Evolutionary conservation across 345 rosid species (phyloP), one percentile per base, ranked within the genome.

Genomic region (Anastatica hierochuntica): DNA sequence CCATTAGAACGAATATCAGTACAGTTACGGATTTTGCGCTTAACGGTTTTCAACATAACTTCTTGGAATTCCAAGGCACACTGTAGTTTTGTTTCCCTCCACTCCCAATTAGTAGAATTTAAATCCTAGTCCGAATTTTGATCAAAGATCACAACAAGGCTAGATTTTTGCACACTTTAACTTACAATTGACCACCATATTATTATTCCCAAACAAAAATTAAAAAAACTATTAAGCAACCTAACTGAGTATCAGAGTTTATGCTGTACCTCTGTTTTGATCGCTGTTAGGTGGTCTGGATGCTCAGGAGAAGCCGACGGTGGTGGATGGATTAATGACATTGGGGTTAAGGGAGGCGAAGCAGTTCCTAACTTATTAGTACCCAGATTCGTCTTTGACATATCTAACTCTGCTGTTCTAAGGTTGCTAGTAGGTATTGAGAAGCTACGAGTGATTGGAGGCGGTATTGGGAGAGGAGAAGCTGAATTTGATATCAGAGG

Each of bases 401-500:
- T 62, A 45, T 60, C 71, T 56, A 78, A 43, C 48, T 66, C 74
- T 60, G 56, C 67, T 24, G 48, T 62, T 72, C 73, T 79, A 62
- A 66, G 77, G 70, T 80, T 53, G 58, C 83, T 77, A 5, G 87
- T 64, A 53, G 89, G 97, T 63, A 82, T 88, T 56, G 99, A 94
- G 68, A 79, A 94, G 61, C 99, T 85, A 58, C 89, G 86, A 31
- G 83, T 56, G 14, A 88, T 76, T 37, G 53, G 53, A 18, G 95
- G 95, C 46, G 97, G 99, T 49, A 54, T 68, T 10, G 97, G 97
- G 40, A 88, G 79, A 33, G 87, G 95, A 44, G 86, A 74, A 17
- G 94, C 69, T 37, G 79, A 66, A 29, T 42, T 73, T 23, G 79
- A 38, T 14, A 62, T 43, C 15, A 34, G 43, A 43, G 54, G 56